A percentile compares a stretch with the other conserved stretches of the same genome.
phyloP scores from a whole-genome alignment of 139 green algal genomes.

The Nannochloris sp. region DNA sequence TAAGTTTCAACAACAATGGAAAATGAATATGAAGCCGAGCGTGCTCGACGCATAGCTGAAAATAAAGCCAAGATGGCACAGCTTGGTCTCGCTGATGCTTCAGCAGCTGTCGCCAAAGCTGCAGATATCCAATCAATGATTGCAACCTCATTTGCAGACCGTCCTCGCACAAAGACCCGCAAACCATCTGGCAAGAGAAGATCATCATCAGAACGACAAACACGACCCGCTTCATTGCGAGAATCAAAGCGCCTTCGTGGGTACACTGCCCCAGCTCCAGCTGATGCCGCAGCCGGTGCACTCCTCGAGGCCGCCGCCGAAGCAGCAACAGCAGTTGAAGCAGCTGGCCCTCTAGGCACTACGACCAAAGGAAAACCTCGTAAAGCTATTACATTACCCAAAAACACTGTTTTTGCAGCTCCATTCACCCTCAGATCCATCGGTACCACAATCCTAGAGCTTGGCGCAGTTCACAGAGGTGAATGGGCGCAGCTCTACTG shows the following conservation, averaged over 20 bases:
- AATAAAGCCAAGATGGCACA: conserved; percentile 7
- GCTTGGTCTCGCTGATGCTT: conserved; percentile 13
- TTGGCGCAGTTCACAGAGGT: conserved; percentile 30
- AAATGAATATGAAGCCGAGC: conserved; percentile 5
- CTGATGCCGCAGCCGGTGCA: no score
- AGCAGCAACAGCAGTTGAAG: neutral
- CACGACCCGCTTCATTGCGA: no score
- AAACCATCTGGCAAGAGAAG: no score
- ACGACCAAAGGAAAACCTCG: neutral
- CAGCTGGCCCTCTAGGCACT: no score
- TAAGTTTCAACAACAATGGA: neutral
- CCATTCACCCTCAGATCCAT: conserved; percentile 35
- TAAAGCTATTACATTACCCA: conserved; percentile 8
- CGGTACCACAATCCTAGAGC: conserved; percentile 16
- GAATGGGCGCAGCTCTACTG: conserved; percentile 38
- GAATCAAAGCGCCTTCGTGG: no score
- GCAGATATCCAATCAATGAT: no score
- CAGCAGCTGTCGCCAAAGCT: no score
- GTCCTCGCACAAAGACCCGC: no score
- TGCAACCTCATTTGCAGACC: no score
- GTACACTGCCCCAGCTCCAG: no score
- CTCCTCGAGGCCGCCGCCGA: no score
- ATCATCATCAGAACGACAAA: no score
- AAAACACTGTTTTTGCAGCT: neutral
- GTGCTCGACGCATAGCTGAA: conserved; percentile 1